Conservation (phyloP, 371 early-diverging fungal genomes). For the Mortierella sp. region DNA sequence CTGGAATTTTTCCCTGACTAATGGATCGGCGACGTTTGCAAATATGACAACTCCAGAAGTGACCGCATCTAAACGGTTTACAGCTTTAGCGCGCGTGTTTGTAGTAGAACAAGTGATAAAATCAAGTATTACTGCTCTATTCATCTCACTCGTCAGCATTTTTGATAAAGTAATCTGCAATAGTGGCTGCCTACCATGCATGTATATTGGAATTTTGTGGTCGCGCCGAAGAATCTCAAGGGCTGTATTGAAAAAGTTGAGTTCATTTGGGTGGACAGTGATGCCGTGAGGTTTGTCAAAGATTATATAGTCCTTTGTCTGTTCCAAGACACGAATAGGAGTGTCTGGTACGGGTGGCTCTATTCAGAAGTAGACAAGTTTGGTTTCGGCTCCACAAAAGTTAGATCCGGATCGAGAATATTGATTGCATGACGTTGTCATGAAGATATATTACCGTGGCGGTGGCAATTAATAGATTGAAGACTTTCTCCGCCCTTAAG, state of each 20-base stretch:
- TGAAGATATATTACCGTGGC: constrained; percentile 30
- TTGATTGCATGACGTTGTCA: not conserved
- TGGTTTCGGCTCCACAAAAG: not conserved
- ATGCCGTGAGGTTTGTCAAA: constrained; percentile 57
- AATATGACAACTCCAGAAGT: constrained; percentile 54
- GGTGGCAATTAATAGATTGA: constrained; percentile 46
- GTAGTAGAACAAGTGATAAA: not conserved
- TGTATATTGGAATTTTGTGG: constrained; percentile 41
- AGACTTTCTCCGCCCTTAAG: constrained; percentile 51
- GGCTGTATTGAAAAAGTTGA: constrained; percentile 47
- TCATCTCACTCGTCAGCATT: no score
- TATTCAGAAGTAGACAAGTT: not conserved
- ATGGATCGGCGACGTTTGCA: constrained; percentile 42
- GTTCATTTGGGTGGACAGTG: constrained; percentile 56
- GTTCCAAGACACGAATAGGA: constrained; percentile 39
- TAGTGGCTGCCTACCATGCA: constrained; percentile 55
- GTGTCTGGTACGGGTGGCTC: constrained; percentile 52
- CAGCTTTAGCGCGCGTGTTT: constrained; percentile 25
- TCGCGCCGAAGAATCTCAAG: constrained; percentile 50
- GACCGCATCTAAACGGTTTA: constrained; percentile 52
- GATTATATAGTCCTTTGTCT: constrained; percentile 38
- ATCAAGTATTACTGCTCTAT: not conserved
- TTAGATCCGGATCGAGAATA: not conserved
- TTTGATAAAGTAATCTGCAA: not conserved
- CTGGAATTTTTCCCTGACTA: constrained; percentile 42